phyloP scores from a whole-genome alignment of 768 basidiomycete genomes.

The Trametes cinnabarina region DNA sequence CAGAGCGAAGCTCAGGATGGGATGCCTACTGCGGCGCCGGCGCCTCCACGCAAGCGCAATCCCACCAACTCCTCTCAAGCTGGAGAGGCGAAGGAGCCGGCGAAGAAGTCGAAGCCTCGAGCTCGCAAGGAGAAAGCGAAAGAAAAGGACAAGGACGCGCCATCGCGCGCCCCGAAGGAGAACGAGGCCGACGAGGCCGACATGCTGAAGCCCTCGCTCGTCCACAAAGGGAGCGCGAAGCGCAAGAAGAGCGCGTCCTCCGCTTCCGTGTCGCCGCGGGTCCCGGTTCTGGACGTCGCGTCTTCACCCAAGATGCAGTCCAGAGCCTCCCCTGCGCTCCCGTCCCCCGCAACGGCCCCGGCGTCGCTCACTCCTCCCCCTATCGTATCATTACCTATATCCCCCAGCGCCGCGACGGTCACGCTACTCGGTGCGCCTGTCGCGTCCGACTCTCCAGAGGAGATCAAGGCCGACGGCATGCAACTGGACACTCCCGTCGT shows the following conservation, averaged over 20 bases:
- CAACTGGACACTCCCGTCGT: not conserved
- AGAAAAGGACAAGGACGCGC: not conserved
- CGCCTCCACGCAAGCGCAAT: slow-evolving; percentile 1
- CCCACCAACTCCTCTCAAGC: not conserved
- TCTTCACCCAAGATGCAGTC: not conserved
- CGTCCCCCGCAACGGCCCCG: not conserved
- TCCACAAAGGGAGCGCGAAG: slow-evolving; percentile 2
- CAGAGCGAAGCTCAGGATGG: not conserved
- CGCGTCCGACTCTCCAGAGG: not conserved
- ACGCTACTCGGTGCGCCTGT: not conserved
- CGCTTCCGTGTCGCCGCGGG: not conserved
- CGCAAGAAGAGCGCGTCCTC: not conserved
- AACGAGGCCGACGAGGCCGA: not conserved
- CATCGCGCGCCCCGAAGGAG: not conserved
- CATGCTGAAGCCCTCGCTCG: slow-evolving; percentile 7
- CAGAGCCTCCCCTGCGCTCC: not conserved
- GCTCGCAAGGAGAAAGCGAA: not conserved
- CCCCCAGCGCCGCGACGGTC: not conserved
- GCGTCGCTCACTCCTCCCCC: not conserved
- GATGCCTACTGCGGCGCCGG: not conserved
- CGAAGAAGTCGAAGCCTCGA: slow-evolving; percentile 3
- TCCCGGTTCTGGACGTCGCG: not conserved
- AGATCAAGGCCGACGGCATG: not conserved
- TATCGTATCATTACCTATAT: not conserved
- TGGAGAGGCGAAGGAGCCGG: not conserved